Evolutionary conservation across 164 flowering plant genomes (phyloP), one percentile per base, ranked within the genome.

Genomic region (Vitis riparia): DNA sequence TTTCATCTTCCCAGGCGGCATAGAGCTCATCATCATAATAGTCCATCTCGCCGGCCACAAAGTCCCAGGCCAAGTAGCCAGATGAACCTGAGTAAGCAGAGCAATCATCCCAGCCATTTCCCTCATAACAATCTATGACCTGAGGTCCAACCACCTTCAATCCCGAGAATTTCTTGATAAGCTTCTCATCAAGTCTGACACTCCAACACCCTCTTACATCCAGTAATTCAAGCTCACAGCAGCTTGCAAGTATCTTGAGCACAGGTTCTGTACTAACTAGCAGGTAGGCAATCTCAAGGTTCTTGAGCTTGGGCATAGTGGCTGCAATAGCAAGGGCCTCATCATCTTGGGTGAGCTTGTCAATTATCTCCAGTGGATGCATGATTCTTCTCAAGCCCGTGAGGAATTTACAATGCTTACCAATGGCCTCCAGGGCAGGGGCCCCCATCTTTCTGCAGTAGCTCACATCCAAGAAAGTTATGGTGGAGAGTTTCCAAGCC

Each of bases 271-370:
- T 75, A 1, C 75, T 75, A 44, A 88, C 71, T 11, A 70, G 80
- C 55, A 76, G 55, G 71, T 86, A 86, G 30, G 87, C 81, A 70
- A 86, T 67, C 75, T 84, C 89, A 32, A 88, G 85, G 68, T 83
- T 84, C 80, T 81, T 83, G 65, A 88, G 86, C 60, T 76, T 82
- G 12, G 85, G 87, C 92, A 88, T 88, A 55, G 89, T 88, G 62
- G 79, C 51, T 8, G 92, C 89, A 53, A 86, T 86, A 13, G 89
- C 88, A 23, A 72, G 70, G 57, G 92, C 92, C 73, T 88, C 92
- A 9, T 84, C 88, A 15, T 84, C 88, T 48, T 86, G 84, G 56
- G 77, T 73, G n/a, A 64, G 68, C 68, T 64, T 78, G 67, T 74
- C 81, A 7, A 51, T 67, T 9, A 80, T 69, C 61, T 76, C 81